Evolutionary conservation across 768 basidiomycete species (phyloP), one percentile per base, ranked within the genome.

Genomic region (Leccinum obscurum): DNA sequence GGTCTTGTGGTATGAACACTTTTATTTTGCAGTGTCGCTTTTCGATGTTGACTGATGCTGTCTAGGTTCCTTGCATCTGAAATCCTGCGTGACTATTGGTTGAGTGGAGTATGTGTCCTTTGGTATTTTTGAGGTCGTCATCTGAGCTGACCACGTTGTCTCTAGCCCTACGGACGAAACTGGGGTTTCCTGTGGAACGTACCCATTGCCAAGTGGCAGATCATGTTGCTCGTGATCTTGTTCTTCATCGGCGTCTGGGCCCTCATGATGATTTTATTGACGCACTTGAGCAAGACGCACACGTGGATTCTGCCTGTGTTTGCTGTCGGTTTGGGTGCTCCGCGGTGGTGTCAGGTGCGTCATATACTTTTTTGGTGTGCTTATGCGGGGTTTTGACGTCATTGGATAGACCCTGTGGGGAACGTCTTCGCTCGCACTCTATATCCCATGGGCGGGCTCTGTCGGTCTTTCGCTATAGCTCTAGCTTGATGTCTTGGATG

Each of bases 271-370:
- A 69, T 81, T 57, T 76, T 94, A 57, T 80, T 97, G 68, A 96
- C 88, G 7, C 82, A 88, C 69, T 88, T 95, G 77, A 91, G 90
- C 70, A 96, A 95, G 76, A 91, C 92, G 11, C 95, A 97, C 70
- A 96, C 95, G 8, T 97, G 95, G 95, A 78, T 97, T 20, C 78
- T 97, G 44, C 93, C 95, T 51, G 92, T 97, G 14, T 97, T 97
- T 69, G 95, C 95, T 6, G 93, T 97, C 54, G 95, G 95, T 68
- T 83, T 97, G 57, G 95, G 95, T 49, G 92, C 93, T 28, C 95
- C 95, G 13, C 77, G 92, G 68, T 97, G 95, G 95, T 96, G 95
- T 80, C 95, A 96, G 79, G 87, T 87, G 52, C 71, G 66, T 54
- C 28, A n/a, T 2, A 49, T 26, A 62, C 3, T 4, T 20, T 60